Base-by-base conservation (phyloP, 495 filamentous ascomycete species). In the Massariosphaeria phaeospora region DNA sequence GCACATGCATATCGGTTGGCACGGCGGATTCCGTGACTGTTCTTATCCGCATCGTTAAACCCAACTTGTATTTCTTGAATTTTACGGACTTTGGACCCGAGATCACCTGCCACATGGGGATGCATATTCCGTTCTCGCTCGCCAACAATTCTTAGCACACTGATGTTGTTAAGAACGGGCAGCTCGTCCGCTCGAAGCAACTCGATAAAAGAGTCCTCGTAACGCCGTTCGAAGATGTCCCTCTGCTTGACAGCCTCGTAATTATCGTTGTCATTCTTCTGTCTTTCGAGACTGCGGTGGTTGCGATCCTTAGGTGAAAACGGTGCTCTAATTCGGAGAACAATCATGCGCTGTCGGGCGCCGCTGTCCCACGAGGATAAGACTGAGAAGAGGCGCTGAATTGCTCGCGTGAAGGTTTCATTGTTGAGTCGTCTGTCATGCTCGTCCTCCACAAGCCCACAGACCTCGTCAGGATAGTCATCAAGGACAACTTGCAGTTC, bases 201-300 rank as follows among this genome's bases (percentile, higher is more conserved):
- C 20, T 24, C 6, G 18, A 44, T 21, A 44, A n/a, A 44, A 3
- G 40, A 44, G 5, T 20, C 18, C 15, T 21, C 40, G 23, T 23
- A 44, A 21, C 40, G 40, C 20, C 26, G 8, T 15, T 44, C 40
- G 40, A 44, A 44, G 20, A 44, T 44, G 40, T 44, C 40, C 11
- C 8, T 26, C 3, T 23, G 18, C 20, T 26, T 44, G n/a, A n/a
- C n/a, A n/a, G n/a, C 26, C 40, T 44, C 9, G 9, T 4, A 23
- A 21, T 24, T 4, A 44, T 20, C 3, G 21, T 23, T 11, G 26
- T 44, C 40, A 6, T 20, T 15, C 26, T 13, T 7, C 26, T 23
- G 23, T 23, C 11, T 21, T 6, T 7, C 23, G 23, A 15, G 12
- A 15, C 3, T 20, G 4, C 23, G 40, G 9, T 21, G 11, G 26